Base-by-base conservation (phyloP, 768 basidiomycete genomes). In the Suillus variegatus region DNA sequence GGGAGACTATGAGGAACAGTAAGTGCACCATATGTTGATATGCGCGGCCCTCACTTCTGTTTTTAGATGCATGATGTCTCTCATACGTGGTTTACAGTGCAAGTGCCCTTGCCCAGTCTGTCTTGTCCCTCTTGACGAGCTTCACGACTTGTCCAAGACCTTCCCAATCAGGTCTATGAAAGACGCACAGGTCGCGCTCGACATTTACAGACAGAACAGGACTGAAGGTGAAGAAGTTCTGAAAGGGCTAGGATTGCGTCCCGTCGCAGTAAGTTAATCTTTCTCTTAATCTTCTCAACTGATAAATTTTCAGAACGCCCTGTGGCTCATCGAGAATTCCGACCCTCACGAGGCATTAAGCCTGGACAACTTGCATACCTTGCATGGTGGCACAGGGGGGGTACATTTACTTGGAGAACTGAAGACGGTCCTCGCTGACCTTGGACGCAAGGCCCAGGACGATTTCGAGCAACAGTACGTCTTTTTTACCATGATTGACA, bases 361-460 rank as follows among this genome's bases (percentile, higher is more conserved):
- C 18, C 81, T 75, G 64, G 82, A 84, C 66, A 68, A 72, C 3
- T 73, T 82, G 35, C 82, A 83, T 68, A 67, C 69, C 16, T 69
- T 78, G 64, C 54, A 74, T 55, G 65, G 65, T 47, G 82, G 81
- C 0, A 51, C 78, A 3, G 74, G 69, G 38, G 68, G 72, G 3
- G 65, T 75, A 38, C 80, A 81, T 67, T 56, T 81, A 13, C 71
- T 73, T 10, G 51, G 9, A 3, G 65, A 75, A 22, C 9, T 80
- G 8, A 73, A 76, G 63, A 47, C 25, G 9, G 47, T 71, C 43
- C 28, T 78, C 1, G 61, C 62, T 4, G 58, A 40, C 10, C 61
- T 71, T 6, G 69, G 71, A 4, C 35, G 4, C 1, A 2, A 32
- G 28, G 28, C 28, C 2, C 28, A 32, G 28, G 28, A 32, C 4